These are phyloP conservation scores for Aspergillus terreus DNA, from an alignment of 2,329 filamentous ascomycete genomes.

Conservation along the genomic window DNA sequence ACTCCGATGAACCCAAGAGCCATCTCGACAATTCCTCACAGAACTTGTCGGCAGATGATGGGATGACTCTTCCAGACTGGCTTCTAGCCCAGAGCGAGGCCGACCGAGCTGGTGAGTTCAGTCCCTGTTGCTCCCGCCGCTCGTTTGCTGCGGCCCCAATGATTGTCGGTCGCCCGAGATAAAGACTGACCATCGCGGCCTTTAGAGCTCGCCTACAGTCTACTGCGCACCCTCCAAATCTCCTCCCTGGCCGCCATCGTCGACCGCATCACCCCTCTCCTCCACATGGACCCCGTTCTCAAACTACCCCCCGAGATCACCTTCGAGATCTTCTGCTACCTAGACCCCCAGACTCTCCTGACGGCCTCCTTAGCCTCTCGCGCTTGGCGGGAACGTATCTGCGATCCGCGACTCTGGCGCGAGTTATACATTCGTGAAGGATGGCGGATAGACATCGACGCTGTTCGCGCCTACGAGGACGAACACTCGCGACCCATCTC, in stretches of 20 bases:
- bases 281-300: constrained; percentile 88
- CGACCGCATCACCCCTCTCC: constrained; percentile 71
- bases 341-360: constrained; percentile 76
- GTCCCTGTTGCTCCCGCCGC: not conserved
- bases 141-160: not conserved
- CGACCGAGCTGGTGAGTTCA: constrained; percentile 51
- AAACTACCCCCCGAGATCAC: constrained; percentile 88
- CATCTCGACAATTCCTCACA: constrained; percentile 38
- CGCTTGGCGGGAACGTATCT: constrained; percentile 74
- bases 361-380: constrained; percentile 74
- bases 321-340: constrained; percentile 80
- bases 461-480: constrained; percentile 65
- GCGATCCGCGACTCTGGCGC: constrained; percentile 85
- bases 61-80: constrained; percentile 51
- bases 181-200: constrained; percentile 15
- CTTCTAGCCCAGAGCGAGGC: constrained; percentile 52
- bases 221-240: constrained; percentile 75
- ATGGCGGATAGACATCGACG: constrained; percentile 68
- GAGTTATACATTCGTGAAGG: constrained; percentile 78
- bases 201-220: constrained; percentile 73
- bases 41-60: constrained; percentile 35
- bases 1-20: constrained; percentile 69
- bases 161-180: constrained; percentile 1
- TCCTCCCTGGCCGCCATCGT: constrained; percentile 77
- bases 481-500: constrained; percentile 37